Evolutionary conservation across 2,329 filamentous ascomycete genomes (phyloP), one percentile per base, ranked within the genome.

Genomic region (Ophiocordyceps camponoti-floridani): DNA sequence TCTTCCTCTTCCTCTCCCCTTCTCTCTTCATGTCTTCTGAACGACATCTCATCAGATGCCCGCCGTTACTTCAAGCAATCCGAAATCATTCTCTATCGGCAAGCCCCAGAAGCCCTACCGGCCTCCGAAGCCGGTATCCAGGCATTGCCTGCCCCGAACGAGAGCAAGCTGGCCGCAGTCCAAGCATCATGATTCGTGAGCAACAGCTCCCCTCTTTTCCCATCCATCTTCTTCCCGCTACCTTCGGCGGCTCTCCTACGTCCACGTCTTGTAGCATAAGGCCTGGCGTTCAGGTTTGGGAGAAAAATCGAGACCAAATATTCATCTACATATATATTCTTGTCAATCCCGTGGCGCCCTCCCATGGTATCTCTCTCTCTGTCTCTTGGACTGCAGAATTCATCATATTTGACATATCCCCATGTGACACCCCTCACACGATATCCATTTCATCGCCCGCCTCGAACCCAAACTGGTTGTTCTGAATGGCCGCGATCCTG

Each of bases 21-120:
- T 40, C 31, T 1, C 23, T 9, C 9, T 23, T 38, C n/a, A 9
- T 41, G 7, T 30, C 16, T 6, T 43, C 18, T 43, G 45, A 57
- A 55, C 42, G 54, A 48, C 37, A 31, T 16, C n/a, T 43, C 41
- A 18, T 1, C 58, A 88, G 91, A 98, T 62, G 91, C 91, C 43
- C 79, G 91, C 55, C 79, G 91, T 55, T 98, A 98, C 67, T 98
- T 98, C 68, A 98, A 98, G 65, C 91, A 98, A 64, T 95, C 87
- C 44, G 91, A 98, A 67, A 98, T 98, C 59, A 88, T 95, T 47
- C 79, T 98, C 44, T 96, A 84, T 68, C 80, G 91, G 51, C 91
- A 96, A 61, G 71, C 76, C 16, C 75, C 77, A 7, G 76, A 80
- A 50, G 65, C 72, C 23, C 49, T 55, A 3, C 54, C 56, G 30